Percentiles rank a stretch among this genome's conserved stretches.
Evolutionary conservation across 2,329 filamentous ascomycete species (phyloP).

Genomic region (Hymenotorrendiella dingleyae): DNA sequence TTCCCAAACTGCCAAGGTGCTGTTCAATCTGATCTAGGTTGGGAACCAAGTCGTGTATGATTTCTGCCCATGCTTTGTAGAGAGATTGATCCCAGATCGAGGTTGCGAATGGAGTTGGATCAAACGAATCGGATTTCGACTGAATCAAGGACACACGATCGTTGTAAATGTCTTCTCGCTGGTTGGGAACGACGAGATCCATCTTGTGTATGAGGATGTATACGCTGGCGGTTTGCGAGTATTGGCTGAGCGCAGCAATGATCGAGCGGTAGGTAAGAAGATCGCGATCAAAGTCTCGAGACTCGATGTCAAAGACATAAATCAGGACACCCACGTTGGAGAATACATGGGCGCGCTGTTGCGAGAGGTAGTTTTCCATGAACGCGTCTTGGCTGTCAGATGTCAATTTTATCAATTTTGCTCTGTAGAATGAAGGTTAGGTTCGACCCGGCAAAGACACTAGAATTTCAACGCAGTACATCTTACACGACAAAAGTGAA

Average conservation of each 20-base stretch:
- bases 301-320: constrained; percentile 99
- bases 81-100: constrained; percentile 98
- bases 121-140: constrained; percentile 66
- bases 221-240: constrained; percentile 72
- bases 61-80: constrained; percentile 97
- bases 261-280: constrained; percentile 89
- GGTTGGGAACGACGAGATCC: constrained; percentile 80
- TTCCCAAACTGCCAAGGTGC: constrained; percentile 75
- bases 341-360: constrained; percentile 94
- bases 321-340: constrained; percentile 94
- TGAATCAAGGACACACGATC: constrained; percentile 74
- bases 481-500: no score
- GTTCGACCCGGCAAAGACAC: no score
- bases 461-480: no score
- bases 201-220: constrained; percentile 99
- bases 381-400: constrained; percentile 81
- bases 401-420: constrained; percentile 23
- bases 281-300: constrained; percentile 87
- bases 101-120: constrained; percentile 84
- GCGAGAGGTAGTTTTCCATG: constrained; percentile 95
- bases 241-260: constrained; percentile 81
- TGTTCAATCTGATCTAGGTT: constrained; percentile 84
- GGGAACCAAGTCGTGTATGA: constrained; percentile 96
- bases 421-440: no score
- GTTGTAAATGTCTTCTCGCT: constrained; percentile 76